Conservation (phyloP, 495 filamentous ascomycete species). For the Aspergillus wentii region DNA sequence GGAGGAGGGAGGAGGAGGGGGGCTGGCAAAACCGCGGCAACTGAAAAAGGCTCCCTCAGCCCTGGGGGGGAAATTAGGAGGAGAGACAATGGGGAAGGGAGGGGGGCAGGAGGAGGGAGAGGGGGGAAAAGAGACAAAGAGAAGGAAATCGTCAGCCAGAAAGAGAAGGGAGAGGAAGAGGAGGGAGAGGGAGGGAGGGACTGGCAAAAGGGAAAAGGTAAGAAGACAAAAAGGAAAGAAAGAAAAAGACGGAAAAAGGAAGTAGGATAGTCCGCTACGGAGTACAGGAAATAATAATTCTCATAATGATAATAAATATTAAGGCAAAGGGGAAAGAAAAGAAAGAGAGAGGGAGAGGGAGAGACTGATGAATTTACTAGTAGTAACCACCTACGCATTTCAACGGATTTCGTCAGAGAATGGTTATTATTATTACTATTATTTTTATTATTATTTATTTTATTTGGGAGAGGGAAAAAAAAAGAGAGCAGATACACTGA, state of each 20-base stretch:
- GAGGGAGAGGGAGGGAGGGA: neutral
- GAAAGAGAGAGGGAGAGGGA: neutral
- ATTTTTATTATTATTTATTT: no score
- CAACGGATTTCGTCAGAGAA: no score
- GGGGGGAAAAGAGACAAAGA: neutral
- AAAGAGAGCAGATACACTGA: no score
- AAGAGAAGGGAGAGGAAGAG: neutral
- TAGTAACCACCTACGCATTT: no score
- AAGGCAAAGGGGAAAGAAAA: neutral
- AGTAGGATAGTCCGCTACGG: constrained; percentile 20
- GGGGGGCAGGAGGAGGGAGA: neutral
- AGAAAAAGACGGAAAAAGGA: constrained; percentile 6
- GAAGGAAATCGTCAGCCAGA: neutral
- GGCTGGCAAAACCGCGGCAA: constrained; percentile 15
- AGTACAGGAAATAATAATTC: constrained; percentile 1
- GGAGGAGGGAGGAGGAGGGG: constrained; percentile 3
- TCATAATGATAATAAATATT: neutral
- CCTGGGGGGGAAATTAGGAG: neutral
- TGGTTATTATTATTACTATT: no score
- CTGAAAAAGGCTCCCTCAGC: constrained; percentile 2
- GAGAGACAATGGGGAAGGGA: constrained; percentile 1
- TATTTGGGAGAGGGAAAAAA: no score
- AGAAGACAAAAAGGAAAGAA: neutral
- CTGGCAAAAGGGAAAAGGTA: constrained; percentile 6
- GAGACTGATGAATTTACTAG: no score